Evolutionary conservation across 129 eudicot genomes (phyloP), one percentile per base, ranked within the genome.

Genomic region (Artemisia argyi): DNA sequence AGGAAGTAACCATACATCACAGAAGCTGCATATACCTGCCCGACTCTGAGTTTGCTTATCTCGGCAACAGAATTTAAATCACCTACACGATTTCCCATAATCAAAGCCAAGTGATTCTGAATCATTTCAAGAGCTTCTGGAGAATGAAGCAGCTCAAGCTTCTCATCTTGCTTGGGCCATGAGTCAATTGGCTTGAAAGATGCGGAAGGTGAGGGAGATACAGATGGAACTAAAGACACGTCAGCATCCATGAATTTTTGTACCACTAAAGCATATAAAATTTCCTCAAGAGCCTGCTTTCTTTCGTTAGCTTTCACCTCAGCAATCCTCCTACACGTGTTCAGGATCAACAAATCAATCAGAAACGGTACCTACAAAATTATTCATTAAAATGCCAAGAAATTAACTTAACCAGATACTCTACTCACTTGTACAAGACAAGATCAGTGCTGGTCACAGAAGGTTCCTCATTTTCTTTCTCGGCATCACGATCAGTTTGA

Each of bases 251-350:
- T 86, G 83, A 95, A 95, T 72, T 88, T 95, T 53, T 95, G 96
- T 46, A 95, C 97, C 56, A 95, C 90, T 76, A 90, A 81, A 11
- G 99, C 93, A 30, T 95, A 95, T 56, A 90, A 69, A 28, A 95
- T 95, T 78, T 95, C 99, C 79, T 95, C 94, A 22, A 95, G 75
- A 8, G 91, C 80, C 80, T 83, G 77, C 77, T 60, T 83, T 75
- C 99, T 83, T 85, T 95, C 99, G 59, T 84, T 88, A 16, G 90
- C 93, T 84, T 88, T 95, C 68, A 95, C 94, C 87, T 95, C 99
- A n/a, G 97, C 97, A 28, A 95, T 95, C 78, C 99, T 90, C 97
- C 99, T 95, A 72, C 30, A 52, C 47, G 8, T 11, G 50, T 46
- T 67, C 59, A 66, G 7, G 56, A 55, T 44, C 5, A 42, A 57